A percentile compares a stretch with the other conserved stretches of the same genome.
Evolutionary conservation across 352 stramenopile genomes (phyloP).

Genomic region (Pythium pectinolyticum): DNA sequence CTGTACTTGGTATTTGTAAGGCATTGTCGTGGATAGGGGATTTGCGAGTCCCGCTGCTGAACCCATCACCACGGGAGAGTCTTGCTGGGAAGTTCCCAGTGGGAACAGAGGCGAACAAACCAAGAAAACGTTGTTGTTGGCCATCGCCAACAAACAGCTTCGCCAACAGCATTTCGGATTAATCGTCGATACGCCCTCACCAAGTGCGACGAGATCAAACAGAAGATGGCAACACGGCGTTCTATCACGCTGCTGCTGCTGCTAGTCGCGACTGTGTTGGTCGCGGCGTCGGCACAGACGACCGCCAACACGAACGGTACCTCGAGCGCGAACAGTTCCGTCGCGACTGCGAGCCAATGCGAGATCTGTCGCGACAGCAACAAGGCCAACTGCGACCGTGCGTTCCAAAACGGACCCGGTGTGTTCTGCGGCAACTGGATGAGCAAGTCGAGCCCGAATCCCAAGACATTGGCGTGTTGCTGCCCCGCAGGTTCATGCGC

Average conservation of each 20-base stretch:
- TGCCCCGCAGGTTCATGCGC: constrained; percentile 43
- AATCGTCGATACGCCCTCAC: not conserved
- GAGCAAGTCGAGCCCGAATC: constrained; percentile 32
- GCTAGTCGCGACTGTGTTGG: constrained; percentile 1
- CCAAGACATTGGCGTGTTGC: constrained; percentile 57
- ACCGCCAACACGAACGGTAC: not conserved
- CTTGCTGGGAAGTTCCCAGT: not conserved
- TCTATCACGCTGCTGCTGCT: constrained; percentile 9
- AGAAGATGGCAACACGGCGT: constrained; percentile 9
- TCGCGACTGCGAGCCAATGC: constrained; percentile 30
- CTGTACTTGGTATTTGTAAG: not conserved
- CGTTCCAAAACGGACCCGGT: constrained; percentile 42
- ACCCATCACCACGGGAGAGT: not conserved
- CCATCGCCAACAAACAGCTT: not conserved
- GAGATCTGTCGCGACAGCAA: constrained; percentile 50
- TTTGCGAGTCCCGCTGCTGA: not conserved
- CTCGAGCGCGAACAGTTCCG: not conserved
- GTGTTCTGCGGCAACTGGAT: constrained; percentile 62
- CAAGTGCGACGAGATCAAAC: not conserved
- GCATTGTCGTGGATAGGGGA: not conserved
- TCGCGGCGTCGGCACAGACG: constrained; percentile 4
- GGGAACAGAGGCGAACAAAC: constrained; percentile 1
- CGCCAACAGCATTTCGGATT: too few species aligned
- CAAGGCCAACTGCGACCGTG: constrained; percentile 42
- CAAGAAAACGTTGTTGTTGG: not conserved